Evolutionary conservation across 352 stramenopile genomes (phyloP).

Genomic region (Poterioochromonas sp.): DNA sequence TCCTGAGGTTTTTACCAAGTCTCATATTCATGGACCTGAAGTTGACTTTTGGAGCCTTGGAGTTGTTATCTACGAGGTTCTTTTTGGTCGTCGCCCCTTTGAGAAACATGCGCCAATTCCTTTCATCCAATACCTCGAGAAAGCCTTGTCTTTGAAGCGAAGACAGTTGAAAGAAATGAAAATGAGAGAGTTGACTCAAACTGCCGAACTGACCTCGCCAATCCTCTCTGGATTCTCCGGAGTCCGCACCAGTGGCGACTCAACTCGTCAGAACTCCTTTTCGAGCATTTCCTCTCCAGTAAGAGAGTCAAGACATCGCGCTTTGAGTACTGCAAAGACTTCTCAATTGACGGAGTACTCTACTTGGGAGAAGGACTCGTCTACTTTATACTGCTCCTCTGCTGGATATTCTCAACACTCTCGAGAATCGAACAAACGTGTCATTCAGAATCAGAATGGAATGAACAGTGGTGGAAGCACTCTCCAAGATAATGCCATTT

Average conservation of each 20-base stretch:
- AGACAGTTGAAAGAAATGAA: background rate
- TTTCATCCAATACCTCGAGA: slow-evolving; percentile 23
- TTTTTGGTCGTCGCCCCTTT: slow-evolving; percentile 51
- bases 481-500: background rate
- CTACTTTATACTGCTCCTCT: background rate
- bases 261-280: background rate
- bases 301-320: background rate
- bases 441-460: background rate
- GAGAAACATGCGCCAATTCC: slow-evolving; percentile 1
- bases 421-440: background rate
- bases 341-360: background rate
- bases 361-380: background rate
- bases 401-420: background rate
- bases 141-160: slow-evolving; percentile 6
- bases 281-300: background rate
- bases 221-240: background rate
- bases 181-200: background rate
- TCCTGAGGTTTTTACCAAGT: slow-evolving; percentile 55
- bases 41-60: slow-evolving; percentile 60
- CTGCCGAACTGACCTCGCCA: background rate
- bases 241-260: background rate
- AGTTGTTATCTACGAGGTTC: slow-evolving; percentile 53
- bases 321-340: background rate
- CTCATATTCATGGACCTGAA: slow-evolving; percentile 52
- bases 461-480: background rate